Conservation (phyloP, 768 basidiomycete genomes). For the Russula dissimulans region DNA sequence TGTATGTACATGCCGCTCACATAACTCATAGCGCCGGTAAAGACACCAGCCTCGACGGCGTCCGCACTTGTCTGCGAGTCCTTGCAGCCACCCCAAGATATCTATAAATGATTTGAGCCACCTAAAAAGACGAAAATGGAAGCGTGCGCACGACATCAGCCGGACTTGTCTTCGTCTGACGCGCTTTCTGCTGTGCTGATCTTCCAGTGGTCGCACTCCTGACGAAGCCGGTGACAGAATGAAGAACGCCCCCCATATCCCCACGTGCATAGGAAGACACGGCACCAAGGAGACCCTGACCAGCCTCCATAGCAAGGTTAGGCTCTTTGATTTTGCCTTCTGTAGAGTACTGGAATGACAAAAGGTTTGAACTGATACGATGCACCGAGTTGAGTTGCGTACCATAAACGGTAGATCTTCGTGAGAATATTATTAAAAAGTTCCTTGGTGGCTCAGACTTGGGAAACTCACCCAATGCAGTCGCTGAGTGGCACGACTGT, state of each 20-base stretch:
- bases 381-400: neutral
- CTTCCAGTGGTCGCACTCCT: no score
- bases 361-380: neutral
- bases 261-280: constrained; percentile 67
- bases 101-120: no score
- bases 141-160: no score
- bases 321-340: constrained; percentile 95
- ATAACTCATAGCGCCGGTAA: constrained; percentile 76
- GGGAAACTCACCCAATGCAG: constrained; percentile 31
- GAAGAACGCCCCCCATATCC: constrained; percentile 62
- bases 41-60: no score
- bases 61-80: no score
- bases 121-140: no score
- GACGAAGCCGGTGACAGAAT: no score
- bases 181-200: no score
- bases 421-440: neutral
- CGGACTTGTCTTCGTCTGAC: no score
- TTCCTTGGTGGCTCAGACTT: neutral
- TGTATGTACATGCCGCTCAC: constrained; percentile 32
- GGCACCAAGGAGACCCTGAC: constrained; percentile 74
- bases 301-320: constrained; percentile 79
- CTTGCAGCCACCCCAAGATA: no score
- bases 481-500: constrained; percentile 41
- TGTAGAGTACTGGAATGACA: constrained; percentile 63
- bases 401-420: constrained; percentile 32